Base-by-base conservation (phyloP, 75 land plant species). In the Picea glauca region DNA sequence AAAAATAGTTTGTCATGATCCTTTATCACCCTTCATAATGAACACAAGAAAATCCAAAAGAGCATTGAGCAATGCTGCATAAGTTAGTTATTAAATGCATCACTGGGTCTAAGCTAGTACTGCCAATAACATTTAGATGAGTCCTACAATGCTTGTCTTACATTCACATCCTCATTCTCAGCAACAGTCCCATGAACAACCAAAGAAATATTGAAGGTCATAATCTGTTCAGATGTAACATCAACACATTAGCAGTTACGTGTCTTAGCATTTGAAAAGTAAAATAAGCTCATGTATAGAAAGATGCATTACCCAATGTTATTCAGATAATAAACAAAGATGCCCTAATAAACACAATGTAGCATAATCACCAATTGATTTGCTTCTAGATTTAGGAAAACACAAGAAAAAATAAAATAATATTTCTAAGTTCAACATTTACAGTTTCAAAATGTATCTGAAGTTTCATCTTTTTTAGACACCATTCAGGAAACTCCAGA, bases 101-200 rank as follows among this genome's bases (percentile, higher is more conserved):
- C 11, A 32, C 17, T 58, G 14, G 46, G 13, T 72, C 9, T 21
- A 26, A 50, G 30, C 23, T 74, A 75, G 59, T n/a, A 75, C 59
- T 23, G 35, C n/a, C 75, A 82, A 85, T 60, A 59, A 21, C 23
- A 77, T 38, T 35, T 50, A 7, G 31, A 70, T 31, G 31, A 82
- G 74, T 60, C 50, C 46, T 67, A 60, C 61, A 74, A 38, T 43
- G 73, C 13, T 43, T n/a, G 9, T 80, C 79, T 68, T 89, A 96
- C 98, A 90, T 84, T 82, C 79, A 63, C 78, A 61, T 92, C 90
- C 77, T 82, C 81, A 73, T 82, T 83, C 81, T 96, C 99, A 14
- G 95, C 93, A 38, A 93, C 89, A 11, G 98, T 94, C 77, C 99
- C 99, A 89, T 94, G 98, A 32, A 94, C 99, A 80, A 96, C 98